phyloP scores from a whole-genome alignment of 495 filamentous ascomycete genomes.

The Aspergillus nidulans region DNA sequence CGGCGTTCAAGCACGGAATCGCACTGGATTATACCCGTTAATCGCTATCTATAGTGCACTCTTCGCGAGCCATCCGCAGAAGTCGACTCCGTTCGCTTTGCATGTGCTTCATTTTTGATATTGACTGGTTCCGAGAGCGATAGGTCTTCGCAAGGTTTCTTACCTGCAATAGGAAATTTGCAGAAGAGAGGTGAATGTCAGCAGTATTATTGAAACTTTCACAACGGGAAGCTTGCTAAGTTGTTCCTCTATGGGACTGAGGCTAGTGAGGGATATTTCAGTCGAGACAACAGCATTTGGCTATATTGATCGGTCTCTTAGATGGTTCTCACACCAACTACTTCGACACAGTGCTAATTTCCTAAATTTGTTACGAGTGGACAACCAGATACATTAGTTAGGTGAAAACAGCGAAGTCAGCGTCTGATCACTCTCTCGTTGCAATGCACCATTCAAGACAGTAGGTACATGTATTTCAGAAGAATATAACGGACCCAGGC shows the following conservation, averaged over 20 bases:
- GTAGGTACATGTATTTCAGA: not conserved
- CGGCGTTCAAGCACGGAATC: slow-evolving; percentile 22
- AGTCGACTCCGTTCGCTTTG: slow-evolving; percentile 27
- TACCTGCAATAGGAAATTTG: slow-evolving; percentile 1
- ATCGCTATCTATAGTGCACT: slow-evolving; percentile 28
- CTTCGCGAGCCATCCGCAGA: slow-evolving; percentile 34
- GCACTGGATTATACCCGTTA: slow-evolving; percentile 26
- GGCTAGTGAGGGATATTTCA: not conserved
- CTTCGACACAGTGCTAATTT: not conserved
- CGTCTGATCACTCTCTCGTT: not conserved
- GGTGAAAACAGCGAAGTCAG: not conserved
- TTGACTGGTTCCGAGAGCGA: not conserved
- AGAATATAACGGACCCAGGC: too few species aligned
- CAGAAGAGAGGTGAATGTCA: not conserved
- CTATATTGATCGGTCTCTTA: not conserved
- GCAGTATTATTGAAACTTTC: not conserved
- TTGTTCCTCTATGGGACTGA: not conserved
- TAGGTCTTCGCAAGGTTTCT: too few species aligned
- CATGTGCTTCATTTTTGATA: slow-evolving; percentile 28
- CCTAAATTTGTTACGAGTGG: not conserved
- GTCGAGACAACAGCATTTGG: not conserved
- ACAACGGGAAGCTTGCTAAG: not conserved
- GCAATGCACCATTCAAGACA: not conserved
- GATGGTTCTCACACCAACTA: not conserved
- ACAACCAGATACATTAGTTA: too few species aligned